Base-by-base conservation (phyloP, 2,329 filamentous ascomycete genomes). In the Macrophomina pseudophaseolina region DNA sequence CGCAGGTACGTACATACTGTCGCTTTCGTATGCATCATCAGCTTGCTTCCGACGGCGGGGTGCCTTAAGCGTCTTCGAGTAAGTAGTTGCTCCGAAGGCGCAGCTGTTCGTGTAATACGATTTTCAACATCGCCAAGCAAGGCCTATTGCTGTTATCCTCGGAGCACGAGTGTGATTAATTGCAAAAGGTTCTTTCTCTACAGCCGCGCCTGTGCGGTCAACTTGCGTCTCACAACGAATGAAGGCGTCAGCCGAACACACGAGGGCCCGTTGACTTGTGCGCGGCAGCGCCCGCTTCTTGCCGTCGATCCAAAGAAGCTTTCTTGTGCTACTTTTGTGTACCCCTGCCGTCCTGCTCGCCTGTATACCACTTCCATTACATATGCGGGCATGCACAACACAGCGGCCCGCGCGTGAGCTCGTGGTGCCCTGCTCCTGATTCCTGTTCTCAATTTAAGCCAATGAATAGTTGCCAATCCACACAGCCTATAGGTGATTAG, bases 301-400 rank as follows among this genome's bases (percentile, higher is more conserved):
- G 58, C 58, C 44, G 58, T 62, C 58, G 58, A 62, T 60, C 44
- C 42, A 62, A 62, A 32, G 35, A 62, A 62, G 58, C 58, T 62
- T 62, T 62, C 44, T 49, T 51, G 44, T 62, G 56, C 56, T 38
- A 62, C 44, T 28, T 30, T 35, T 23, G 56, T 60, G 56, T 60
- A 62, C 38, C 58, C 58, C 58, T 35, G 49, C 48, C 18, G 18
- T 51, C 12, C 18, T 51, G 18, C 30, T 16, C 30, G 42, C 30
- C 40, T 60, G 40, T 62, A 28, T 18, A 12, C 28, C 42, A 11
- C 32, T 16, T 44, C 16, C 44, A 49, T 48, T 60, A 60, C 42
- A 60, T 48, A 42, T 49, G n/a, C 40, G 12, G 16, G 42, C 40
- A 32, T 46, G 54, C 54, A 46, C 35, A 14, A 63, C 59, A 38